A percentile compares a stretch with the other conserved stretches of the same genome.
Evolutionary conservation across 2,329 filamentous ascomycete species (phyloP).

Genomic region (Colletotrichum orchidophilum): DNA sequence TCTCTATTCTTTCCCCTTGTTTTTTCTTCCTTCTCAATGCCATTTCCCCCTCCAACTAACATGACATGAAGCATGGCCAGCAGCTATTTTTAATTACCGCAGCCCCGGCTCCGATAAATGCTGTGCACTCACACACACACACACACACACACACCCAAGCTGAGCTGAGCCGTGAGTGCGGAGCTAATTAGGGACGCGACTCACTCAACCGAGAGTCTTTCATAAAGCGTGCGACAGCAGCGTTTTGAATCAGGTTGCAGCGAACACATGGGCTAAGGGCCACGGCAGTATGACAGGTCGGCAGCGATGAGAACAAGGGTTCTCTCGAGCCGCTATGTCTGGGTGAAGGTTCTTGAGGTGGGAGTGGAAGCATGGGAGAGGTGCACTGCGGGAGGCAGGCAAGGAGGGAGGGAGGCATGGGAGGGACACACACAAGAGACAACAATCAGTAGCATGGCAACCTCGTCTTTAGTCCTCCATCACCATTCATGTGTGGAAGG

Average conservation of each 20-base stretch:
- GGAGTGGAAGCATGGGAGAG: slow-evolving; percentile 5
- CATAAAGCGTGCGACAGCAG: slow-evolving; percentile 8
- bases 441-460: slow-evolving; percentile 18
- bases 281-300: slow-evolving; percentile 25
- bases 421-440: not conserved
- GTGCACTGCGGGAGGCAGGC: not conserved
- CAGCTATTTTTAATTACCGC: slow-evolving; percentile 11
- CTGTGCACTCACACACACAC: not conserved
- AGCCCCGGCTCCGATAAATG: not conserved
- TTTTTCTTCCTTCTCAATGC: not conserved
- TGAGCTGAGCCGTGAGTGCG: not conserved
- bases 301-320: slow-evolving; percentile 19
- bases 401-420: not conserved
- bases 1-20: not conserved
- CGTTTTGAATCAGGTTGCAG: slow-evolving; percentile 21
- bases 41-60: not conserved
- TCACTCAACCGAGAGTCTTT: slow-evolving; percentile 7
- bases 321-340: not conserved
- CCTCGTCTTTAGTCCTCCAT: not conserved
- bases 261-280: slow-evolving; percentile 17
- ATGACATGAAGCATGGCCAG: not conserved
- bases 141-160: slow-evolving; percentile 7
- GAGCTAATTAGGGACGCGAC: slow-evolving; percentile 1
- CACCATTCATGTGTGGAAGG: not conserved
- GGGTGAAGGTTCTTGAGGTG: slow-evolving; percentile 14